phyloP scores from a whole-genome alignment of 1,139 yeast genomes.

The Saccharomyces uvarum region DNA sequence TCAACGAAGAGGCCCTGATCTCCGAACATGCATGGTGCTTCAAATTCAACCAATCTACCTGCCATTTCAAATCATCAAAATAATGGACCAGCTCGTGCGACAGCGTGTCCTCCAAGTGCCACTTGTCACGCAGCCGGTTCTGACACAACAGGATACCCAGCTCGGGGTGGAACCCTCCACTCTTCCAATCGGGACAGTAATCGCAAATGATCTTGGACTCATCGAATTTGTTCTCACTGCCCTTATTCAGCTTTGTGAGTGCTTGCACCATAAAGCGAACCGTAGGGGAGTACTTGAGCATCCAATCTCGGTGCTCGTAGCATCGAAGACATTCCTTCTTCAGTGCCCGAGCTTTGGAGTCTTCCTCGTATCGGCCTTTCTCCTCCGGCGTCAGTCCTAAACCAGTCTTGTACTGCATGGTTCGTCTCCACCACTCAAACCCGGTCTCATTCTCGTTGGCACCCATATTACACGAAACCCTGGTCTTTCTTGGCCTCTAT shows the following conservation, averaged over 20 bases:
- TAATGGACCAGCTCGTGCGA: conserved; percentile 93
- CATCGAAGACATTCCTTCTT: conserved; percentile 60
- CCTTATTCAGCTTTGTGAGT: conserved; percentile 46
- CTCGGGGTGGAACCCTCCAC: conserved; percentile 92
- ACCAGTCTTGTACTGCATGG: conserved; percentile 67
- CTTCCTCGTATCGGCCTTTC: conserved; percentile 50
- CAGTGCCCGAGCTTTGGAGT: conserved; percentile 38
- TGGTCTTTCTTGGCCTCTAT: background rate
- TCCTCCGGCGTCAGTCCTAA: conserved; percentile 53
- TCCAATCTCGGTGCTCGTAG: conserved; percentile 70
- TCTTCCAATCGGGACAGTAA: conserved; percentile 75
- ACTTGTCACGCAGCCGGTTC: conserved; percentile 66
- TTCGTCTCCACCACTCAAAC: conserved; percentile 78
- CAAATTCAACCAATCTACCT: conserved; percentile 74
- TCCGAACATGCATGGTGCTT: conserved; percentile 96
- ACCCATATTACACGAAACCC: background rate
- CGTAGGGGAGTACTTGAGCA: conserved; percentile 71
- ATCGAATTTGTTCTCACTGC: conserved; percentile 18
- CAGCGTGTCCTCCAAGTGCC: conserved; percentile 83
- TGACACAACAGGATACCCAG: conserved; percentile 82
- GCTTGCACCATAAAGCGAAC: conserved; percentile 85
- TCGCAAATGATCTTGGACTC: conserved; percentile 60
- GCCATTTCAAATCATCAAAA: conserved; percentile 81
- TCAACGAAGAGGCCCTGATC: conserved; percentile 82
- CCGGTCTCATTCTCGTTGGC: conserved; percentile 31